phyloP scores from a whole-genome alignment of 371 early-diverging fungal genomes.

The Massospora cicadina region DNA sequence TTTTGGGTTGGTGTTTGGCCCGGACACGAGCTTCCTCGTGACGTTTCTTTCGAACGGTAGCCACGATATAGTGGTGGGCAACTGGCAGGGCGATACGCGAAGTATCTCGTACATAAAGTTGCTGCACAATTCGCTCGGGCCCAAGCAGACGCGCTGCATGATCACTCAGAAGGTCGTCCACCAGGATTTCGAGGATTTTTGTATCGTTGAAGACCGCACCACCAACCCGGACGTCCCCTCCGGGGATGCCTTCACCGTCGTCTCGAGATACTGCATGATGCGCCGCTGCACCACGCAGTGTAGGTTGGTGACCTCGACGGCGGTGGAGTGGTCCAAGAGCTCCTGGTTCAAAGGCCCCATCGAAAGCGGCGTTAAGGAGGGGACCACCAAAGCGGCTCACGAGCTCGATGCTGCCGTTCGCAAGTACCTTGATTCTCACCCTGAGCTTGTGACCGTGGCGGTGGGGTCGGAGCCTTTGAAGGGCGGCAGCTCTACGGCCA shows the following conservation, averaged over 20 bases:
- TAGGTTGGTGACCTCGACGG: background rate
- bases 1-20: conserved; percentile 26
- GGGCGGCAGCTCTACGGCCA: background rate
- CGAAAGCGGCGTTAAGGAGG: conserved; percentile 6
- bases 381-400: conserved; percentile 6
- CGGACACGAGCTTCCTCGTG: conserved; percentile 15
- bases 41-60: conserved; percentile 14
- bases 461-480: background rate
- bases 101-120: conserved; percentile 13
- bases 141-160: conserved; percentile 48
- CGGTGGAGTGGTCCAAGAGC: conserved; percentile 7
- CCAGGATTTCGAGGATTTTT: conserved; percentile 25
- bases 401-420: background rate
- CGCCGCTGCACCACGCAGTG: background rate
- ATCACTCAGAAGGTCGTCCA: conserved; percentile 35
- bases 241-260: conserved; percentile 5
- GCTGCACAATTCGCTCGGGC: conserved; percentile 23
- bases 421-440: conserved; percentile 3
- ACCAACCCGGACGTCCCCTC: conserved; percentile 9
- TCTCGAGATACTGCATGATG: conserved; percentile 6
- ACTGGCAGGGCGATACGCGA: conserved; percentile 13
- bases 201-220: background rate
- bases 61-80: conserved; percentile 16
- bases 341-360: conserved; percentile 10
- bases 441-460: conserved; percentile 1